These are phyloP conservation scores for Cucumis hystrix DNA, from an alignment of 306 rosid species.

Conservation along the genomic window DNA sequence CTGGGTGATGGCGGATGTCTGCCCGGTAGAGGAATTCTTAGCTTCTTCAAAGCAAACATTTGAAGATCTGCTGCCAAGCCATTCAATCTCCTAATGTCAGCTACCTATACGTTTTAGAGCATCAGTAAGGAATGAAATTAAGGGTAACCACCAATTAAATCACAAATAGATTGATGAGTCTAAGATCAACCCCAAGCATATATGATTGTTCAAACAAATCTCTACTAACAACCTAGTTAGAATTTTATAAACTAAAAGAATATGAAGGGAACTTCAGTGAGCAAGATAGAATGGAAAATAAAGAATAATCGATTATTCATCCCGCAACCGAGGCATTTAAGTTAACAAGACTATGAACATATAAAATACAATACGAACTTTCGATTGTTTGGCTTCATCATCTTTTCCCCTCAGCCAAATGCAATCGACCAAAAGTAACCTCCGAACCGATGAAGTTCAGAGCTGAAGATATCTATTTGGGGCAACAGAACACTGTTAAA, in stretches of 20 bases:
- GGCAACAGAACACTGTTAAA: background rate
- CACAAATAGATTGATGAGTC: background rate
- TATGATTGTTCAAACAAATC: background rate
- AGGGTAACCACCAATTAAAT: background rate
- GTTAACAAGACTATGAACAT: background rate
- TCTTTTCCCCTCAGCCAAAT: background rate
- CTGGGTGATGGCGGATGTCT: conserved; percentile 61
- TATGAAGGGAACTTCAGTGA: background rate
- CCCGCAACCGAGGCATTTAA: background rate
- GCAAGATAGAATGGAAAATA: background rate
- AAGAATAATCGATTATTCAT: background rate
- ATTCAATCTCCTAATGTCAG: conserved; percentile 73
- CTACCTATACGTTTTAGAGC: conserved; percentile 37
- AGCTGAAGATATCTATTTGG: conserved; percentile 3
- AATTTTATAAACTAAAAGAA: background rate
- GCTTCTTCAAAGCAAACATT: conserved; percentile 68
- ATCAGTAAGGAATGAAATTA: background rate
- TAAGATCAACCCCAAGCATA: background rate
- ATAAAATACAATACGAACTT: background rate
- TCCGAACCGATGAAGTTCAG: background rate
- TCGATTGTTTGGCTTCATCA: background rate
- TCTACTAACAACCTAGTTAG: background rate
- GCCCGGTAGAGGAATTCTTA: conserved; percentile 78
- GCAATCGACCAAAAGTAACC: background rate
- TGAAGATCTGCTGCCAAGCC: conserved; percentile 76